Conservation (phyloP, 2,329 filamentous ascomycete species). For the Zopfia rhizophila region DNA sequence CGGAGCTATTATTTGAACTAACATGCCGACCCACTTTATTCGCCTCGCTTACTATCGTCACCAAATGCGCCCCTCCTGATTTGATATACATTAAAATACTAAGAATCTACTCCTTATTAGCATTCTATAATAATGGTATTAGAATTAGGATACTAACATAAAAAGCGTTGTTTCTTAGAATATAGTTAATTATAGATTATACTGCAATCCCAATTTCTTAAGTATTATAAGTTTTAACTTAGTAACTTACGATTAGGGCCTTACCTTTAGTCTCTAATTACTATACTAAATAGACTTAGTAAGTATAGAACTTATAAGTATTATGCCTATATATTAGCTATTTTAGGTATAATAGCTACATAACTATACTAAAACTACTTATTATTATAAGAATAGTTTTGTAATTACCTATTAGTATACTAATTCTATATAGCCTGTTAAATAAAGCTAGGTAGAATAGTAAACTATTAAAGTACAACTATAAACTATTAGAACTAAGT, state of each 20-base stretch:
- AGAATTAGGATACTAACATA: constrained; percentile 15
- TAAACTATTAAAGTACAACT: too few species aligned
- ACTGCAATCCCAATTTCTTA: constrained; percentile 15
- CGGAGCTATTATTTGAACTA: constrained; percentile 1
- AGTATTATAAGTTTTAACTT: constrained; percentile 14
- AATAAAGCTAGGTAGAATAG: too few species aligned
- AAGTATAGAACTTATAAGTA: too few species aligned
- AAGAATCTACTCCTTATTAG: constrained; percentile 21
- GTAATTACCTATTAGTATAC: too few species aligned
- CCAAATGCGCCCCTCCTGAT: constrained; percentile 17
- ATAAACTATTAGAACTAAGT: too few species aligned
- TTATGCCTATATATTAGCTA: too few species aligned
- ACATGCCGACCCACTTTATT: constrained; percentile 13
- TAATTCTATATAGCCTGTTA: too few species aligned
- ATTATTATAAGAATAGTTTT: too few species aligned
- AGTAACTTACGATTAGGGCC: constrained; percentile 7
- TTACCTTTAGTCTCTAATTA: too few species aligned
- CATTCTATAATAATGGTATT: constrained; percentile 13
- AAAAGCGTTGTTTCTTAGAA: constrained; percentile 18
- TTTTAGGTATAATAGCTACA: too few species aligned
- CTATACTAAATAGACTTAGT: too few species aligned
- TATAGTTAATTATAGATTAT: constrained; percentile 17
- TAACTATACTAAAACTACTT: too few species aligned
- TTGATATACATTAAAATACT: constrained; percentile 20
- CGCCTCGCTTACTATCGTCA: constrained; percentile 16